Evolutionary conservation across 2,329 filamentous ascomycete species (phyloP).

Genomic region (Fusarium torreyae): DNA sequence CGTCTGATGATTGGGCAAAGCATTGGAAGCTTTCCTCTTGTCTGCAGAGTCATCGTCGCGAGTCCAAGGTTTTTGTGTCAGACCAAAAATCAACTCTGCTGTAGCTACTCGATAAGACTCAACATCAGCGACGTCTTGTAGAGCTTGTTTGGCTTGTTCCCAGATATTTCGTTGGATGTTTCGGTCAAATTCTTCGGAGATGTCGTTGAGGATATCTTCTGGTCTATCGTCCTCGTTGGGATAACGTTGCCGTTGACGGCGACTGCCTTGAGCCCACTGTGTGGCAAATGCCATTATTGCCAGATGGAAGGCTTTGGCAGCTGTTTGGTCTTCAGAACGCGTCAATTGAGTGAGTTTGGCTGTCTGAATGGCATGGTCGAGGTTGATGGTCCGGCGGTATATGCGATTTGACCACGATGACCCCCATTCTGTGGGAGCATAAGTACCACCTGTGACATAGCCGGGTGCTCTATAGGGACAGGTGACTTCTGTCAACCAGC

Average conservation of each 20-base stretch:
- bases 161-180: constrained; percentile 55
- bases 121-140: constrained; percentile 54
- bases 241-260: constrained; percentile 47
- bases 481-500: constrained; percentile 47
- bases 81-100: constrained; percentile 57
- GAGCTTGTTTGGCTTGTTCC: constrained; percentile 54
- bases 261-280: constrained; percentile 48
- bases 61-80: constrained; percentile 54
- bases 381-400: constrained; percentile 45
- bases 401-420: constrained; percentile 48
- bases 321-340: constrained; percentile 38
- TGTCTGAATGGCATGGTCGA: constrained; percentile 42
- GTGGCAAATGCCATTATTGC: constrained; percentile 49
- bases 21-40: background rate
- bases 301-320: constrained; percentile 40
- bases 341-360: constrained; percentile 41
- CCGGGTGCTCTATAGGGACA: constrained; percentile 44
- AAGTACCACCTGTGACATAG: constrained; percentile 7
- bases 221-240: constrained; percentile 27
- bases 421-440: constrained; percentile 42
- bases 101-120: constrained; percentile 58
- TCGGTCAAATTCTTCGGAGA: constrained; percentile 56
- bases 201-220: constrained; percentile 39
- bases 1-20: constrained; percentile 4
- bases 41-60: constrained; percentile 25